Base-by-base conservation (phyloP, 768 basidiomycete species). In the Rubroboletus satanas region DNA sequence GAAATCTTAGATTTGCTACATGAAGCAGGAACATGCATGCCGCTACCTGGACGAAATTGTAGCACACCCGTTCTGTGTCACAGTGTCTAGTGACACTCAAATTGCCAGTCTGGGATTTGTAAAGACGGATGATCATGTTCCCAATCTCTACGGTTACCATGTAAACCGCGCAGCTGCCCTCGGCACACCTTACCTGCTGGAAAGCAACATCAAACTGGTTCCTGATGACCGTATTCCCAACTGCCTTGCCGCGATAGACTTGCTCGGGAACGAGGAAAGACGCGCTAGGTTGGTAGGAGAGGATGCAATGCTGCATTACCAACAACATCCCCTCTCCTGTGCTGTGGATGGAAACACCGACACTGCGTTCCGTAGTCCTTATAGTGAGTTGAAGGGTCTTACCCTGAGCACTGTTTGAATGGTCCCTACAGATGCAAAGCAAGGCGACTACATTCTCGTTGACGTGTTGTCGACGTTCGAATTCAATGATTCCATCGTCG, bases 321-420 rank as follows among this genome's bases (percentile, higher is more conserved):
- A 79, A 37, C 56, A 63, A 2, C 71, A 77, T 65, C 69, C 83
- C 28, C 74, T 76, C 26, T 83, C 81, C 12, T 69, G 72, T 62
- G 84, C 83, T 4, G 84, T 85, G 5, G 84, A 87, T 69, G 76
- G 78, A 7, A 62, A 73, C n/a, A 58, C 64, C 4, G 66, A 67
- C 9, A 84, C 83, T 32, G 74, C 67, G 1, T 87, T 87, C 61
- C 73, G 72, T 33, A 83, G 82, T 63, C 62, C 71, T 31, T 57
- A 68, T 54, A 62, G 85, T 83, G 60, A 51, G 79, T 65, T 66
- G 51, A 44, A 56, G 21, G 39, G 21, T 45, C 17, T 28, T 45
- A 9, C 47, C 43, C 15, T 4, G 39, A n/a, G 29, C 47, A 39
- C 64, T 66, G 61, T 55, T 68, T 65, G 29, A 60, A 45, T 18